phyloP scores from a whole-genome alignment of 2,329 filamentous ascomycete genomes.

The Lomentospora prolificans region DNA sequence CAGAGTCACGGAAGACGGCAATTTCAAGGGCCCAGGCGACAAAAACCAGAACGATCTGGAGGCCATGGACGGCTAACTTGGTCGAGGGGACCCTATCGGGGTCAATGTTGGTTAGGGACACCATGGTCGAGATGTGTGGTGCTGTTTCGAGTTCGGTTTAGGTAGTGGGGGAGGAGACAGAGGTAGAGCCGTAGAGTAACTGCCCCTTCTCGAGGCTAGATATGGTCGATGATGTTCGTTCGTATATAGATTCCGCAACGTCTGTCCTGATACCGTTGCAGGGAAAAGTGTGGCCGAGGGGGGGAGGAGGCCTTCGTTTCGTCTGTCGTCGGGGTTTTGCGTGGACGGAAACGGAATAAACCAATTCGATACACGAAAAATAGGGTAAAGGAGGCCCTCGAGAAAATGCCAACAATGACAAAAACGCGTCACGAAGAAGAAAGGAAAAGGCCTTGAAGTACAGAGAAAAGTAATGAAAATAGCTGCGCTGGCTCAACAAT shows the following conservation, averaged over 20 bases:
- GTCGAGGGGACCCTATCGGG: slow-evolving; percentile 30
- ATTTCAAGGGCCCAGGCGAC: slow-evolving; percentile 51
- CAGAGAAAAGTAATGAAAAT: not conserved
- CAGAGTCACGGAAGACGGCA: slow-evolving; percentile 41
- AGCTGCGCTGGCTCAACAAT: not conserved
- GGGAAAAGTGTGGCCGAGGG: too few species aligned
- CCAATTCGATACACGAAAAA: not conserved
- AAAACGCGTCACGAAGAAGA: not conserved
- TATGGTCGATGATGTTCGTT: not conserved
- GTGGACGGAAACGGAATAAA: not conserved
- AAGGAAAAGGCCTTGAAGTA: not conserved
- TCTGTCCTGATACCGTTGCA: too few species aligned
- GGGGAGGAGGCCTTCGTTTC: too few species aligned
- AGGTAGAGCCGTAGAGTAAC: not conserved
- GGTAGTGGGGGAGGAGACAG: too few species aligned
- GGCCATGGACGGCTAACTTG: slow-evolving; percentile 48
- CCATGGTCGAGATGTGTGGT: slow-evolving; percentile 2
- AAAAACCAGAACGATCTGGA: slow-evolving; percentile 44
- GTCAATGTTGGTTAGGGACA: slow-evolving; percentile 5
- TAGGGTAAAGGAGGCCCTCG: not conserved
- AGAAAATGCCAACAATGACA: not conserved
- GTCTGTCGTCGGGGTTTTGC: too few species aligned
- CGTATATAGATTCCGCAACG: too few species aligned
- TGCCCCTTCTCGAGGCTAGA: not conserved
- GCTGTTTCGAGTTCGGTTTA: not conserved